Evolutionary conservation across 768 basidiomycete genomes (phyloP).

Genomic region (Leccinum rimulosum): DNA sequence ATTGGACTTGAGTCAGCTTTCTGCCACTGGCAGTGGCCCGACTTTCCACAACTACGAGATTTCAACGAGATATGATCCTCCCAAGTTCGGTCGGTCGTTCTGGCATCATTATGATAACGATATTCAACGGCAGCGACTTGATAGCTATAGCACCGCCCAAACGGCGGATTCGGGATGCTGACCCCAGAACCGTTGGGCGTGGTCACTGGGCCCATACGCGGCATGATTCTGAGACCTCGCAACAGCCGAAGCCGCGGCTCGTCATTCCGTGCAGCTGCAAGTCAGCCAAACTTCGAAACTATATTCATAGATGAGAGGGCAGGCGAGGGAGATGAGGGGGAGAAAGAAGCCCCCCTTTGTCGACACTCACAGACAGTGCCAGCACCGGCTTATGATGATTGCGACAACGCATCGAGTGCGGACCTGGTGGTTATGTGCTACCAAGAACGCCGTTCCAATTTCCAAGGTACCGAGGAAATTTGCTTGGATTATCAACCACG

Average conservation of each 20-base stretch:
- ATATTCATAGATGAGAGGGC: background rate
- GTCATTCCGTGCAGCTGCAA: background rate
- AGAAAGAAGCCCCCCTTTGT: slow-evolving; percentile 3
- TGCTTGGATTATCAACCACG: slow-evolving; percentile 1
- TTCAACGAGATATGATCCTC: background rate
- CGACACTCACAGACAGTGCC: background rate
- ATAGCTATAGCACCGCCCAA: background rate
- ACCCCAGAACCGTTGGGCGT: slow-evolving; percentile 6
- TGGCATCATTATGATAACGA: background rate
- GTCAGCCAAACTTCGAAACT: background rate
- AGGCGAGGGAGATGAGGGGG: background rate
- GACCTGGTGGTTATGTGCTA: background rate
- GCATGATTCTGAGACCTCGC: slow-evolving; percentile 5
- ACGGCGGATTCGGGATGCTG: slow-evolving; percentile 2
- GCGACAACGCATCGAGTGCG: background rate
- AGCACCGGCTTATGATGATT: background rate
- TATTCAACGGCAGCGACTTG: background rate
- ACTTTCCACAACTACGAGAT: background rate
- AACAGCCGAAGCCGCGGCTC: slow-evolving; percentile 8
- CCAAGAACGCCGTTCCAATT: background rate
- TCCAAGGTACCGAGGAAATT: slow-evolving; percentile 9
- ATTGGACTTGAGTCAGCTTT: background rate
- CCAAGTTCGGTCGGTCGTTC: background rate
- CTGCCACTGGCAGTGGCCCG: background rate
- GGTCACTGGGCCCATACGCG: background rate